These are phyloP conservation scores for Paspalum vaginatum DNA, from an alignment of 176 grass and related monocot species.

Conservation along the genomic window DNA sequence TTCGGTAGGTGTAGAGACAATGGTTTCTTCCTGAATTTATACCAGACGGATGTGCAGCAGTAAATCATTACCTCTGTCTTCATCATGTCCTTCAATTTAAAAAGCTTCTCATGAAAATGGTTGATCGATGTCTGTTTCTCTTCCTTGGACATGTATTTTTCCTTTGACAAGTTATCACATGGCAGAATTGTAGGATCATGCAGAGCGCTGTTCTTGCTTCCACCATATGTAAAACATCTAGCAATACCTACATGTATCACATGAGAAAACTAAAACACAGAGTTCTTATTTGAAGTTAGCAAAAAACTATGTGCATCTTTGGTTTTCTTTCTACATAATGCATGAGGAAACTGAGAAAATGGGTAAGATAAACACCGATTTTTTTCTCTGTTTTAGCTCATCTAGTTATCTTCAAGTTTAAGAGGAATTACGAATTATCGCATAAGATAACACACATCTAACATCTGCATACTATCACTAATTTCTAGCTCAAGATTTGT, in stretches of 20 bases:
- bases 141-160: constrained; percentile 85
- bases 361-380: neutral
- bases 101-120: constrained; percentile 97
- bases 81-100: constrained; percentile 95
- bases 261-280: neutral
- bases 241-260: constrained; percentile 71
- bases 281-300: neutral
- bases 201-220: constrained; percentile 68
- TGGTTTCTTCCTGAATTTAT: constrained; percentile 14
- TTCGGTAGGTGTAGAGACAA: neutral
- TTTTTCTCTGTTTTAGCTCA: neutral
- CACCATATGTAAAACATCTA: constrained; percentile 93
- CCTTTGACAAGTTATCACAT: constrained; percentile 69
- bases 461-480: neutral
- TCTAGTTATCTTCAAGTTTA: neutral
- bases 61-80: constrained; percentile 82
- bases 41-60: neutral
- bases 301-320: neutral
- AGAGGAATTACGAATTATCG: constrained; percentile 1
- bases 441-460: neutral
- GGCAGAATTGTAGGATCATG: constrained; percentile 87
- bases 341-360: neutral
- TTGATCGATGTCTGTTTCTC: constrained; percentile 85
- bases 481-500: neutral
- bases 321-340: neutral